Evolutionary conservation across 768 basidiomycete genomes (phyloP).

Genomic region (Atractiella rhizophila): DNA sequence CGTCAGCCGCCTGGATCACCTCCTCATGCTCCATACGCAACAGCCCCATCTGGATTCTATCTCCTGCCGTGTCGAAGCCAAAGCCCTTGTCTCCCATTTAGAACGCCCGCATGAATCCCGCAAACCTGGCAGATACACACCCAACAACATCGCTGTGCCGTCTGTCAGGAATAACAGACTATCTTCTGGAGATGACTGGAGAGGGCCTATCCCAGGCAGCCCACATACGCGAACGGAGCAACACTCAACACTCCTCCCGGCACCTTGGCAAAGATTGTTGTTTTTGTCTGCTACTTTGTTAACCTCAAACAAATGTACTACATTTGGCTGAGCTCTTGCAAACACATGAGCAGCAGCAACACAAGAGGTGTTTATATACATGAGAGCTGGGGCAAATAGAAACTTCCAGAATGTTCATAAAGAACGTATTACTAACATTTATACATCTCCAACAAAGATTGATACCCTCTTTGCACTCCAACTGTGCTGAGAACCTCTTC

Average conservation of each 20-base stretch:
- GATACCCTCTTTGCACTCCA: constrained; percentile 22
- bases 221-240: neutral
- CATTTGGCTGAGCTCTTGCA: too few relatives aligned
- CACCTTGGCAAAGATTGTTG: constrained; percentile 18
- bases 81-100: constrained; percentile 70
- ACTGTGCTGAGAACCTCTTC: constrained; percentile 24
- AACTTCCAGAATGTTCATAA: too few relatives aligned
- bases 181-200: too few relatives aligned
- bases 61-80: constrained; percentile 73
- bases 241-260: constrained; percentile 15
- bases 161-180: constrained; percentile 15
- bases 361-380: too few relatives aligned
- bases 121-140: constrained; percentile 18
- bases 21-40: constrained; percentile 68
- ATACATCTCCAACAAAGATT: too few relatives aligned
- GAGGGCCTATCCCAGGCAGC: neutral
- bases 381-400: too few relatives aligned
- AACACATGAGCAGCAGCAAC: too few relatives aligned
- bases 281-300: too few relatives aligned
- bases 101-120: constrained; percentile 39
- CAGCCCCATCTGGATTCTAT: constrained; percentile 89
- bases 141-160: constrained; percentile 14
- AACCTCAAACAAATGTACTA: too few relatives aligned
- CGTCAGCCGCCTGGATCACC: constrained; percentile 54
- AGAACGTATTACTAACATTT: too few relatives aligned